Conservation (phyloP, 495 filamentous ascomycete species). For the Chaetomium cochliodes region DNA sequence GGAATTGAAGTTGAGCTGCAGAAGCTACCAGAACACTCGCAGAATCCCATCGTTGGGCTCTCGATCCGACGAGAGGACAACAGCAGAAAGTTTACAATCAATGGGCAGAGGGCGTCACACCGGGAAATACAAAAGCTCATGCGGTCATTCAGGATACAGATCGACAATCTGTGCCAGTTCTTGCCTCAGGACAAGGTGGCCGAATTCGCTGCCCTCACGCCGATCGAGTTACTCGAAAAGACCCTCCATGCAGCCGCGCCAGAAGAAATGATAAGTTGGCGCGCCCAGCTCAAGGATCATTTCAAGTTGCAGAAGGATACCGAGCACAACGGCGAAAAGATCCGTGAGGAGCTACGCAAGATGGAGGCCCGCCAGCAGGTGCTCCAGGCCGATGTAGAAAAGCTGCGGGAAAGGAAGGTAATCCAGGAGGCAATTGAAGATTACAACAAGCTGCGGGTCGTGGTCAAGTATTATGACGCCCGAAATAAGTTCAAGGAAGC, state of each 20-base stretch:
- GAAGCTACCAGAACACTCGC: conserved; percentile 46
- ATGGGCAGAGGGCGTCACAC: conserved; percentile 57
- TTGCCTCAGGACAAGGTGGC: conserved; percentile 94
- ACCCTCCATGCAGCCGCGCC: conserved; percentile 86
- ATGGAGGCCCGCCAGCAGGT: conserved; percentile 72
- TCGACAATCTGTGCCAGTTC: conserved; percentile 98
- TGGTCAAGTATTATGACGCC: conserved; percentile 60
- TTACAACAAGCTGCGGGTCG: conserved; percentile 62
- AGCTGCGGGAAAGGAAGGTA: conserved; percentile 69
- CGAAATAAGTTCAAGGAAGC: conserved; percentile 43
- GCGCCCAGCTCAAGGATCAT: conserved; percentile 67
- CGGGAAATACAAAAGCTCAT: conserved; percentile 64
- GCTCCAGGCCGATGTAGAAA: conserved; percentile 78
- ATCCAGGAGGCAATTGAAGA: conserved; percentile 65
- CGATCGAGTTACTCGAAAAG: conserved; percentile 78
- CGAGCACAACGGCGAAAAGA: conserved; percentile 55
- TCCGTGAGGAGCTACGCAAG: conserved; percentile 61
- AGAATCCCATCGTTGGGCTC: conserved; percentile 72
- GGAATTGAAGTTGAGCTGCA: conserved; percentile 87
- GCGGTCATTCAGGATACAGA: conserved; percentile 75
- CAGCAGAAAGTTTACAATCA: conserved; percentile 67
- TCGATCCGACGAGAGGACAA: conserved; percentile 80
- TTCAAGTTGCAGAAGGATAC: conserved; percentile 66
- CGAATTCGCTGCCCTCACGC: conserved; percentile 83
- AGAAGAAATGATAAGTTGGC: conserved; percentile 74